Conservation (phyloP, 1,139 yeast species). For the Arxiozyma bovina region DNA sequence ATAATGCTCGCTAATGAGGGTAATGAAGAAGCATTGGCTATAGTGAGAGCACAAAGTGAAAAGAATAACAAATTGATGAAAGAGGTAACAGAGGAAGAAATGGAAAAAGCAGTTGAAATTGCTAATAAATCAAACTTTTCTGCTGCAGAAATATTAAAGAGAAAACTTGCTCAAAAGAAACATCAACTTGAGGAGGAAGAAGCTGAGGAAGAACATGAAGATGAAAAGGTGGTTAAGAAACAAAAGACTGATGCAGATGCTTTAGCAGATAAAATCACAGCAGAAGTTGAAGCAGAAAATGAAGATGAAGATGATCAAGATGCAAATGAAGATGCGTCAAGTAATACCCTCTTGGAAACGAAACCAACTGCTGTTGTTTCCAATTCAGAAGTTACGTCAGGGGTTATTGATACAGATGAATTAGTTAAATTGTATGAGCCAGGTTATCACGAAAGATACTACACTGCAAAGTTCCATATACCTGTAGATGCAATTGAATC, state of each 20-base stretch:
- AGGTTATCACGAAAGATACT: conserved; percentile 79
- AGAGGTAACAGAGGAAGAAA: conserved; percentile 23
- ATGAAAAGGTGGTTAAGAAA: conserved; percentile 12
- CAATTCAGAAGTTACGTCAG: conserved; percentile 25
- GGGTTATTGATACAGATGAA: conserved; percentile 41
- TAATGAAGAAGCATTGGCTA: conserved; percentile 62
- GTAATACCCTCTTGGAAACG: conserved; percentile 2
- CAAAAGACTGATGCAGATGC: conserved; percentile 10
- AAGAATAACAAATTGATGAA: conserved; percentile 22
- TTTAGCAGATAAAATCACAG: conserved; percentile 19
- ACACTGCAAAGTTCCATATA: conserved; percentile 62
- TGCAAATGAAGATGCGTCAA: conserved; percentile 1
- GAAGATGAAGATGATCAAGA: conserved; percentile 11
- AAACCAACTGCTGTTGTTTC: conserved; percentile 23
- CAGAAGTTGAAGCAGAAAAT: conserved; percentile 22
- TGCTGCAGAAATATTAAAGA: conserved; percentile 38
- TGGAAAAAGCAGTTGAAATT: conserved; percentile 29
- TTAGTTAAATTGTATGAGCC: conserved; percentile 72
- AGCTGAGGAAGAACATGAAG: conserved; percentile 7
- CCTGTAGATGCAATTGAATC: conserved; percentile 45
- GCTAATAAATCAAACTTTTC: conserved; percentile 33
- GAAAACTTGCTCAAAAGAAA: conserved; percentile 29
- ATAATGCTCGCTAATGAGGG: conserved; percentile 72
- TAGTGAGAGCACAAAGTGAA: conserved; percentile 39
- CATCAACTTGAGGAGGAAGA: conserved; percentile 15